Conservation (phyloP, 257 asterid genomes). For the Parsonsia alboflavescens region DNA sequence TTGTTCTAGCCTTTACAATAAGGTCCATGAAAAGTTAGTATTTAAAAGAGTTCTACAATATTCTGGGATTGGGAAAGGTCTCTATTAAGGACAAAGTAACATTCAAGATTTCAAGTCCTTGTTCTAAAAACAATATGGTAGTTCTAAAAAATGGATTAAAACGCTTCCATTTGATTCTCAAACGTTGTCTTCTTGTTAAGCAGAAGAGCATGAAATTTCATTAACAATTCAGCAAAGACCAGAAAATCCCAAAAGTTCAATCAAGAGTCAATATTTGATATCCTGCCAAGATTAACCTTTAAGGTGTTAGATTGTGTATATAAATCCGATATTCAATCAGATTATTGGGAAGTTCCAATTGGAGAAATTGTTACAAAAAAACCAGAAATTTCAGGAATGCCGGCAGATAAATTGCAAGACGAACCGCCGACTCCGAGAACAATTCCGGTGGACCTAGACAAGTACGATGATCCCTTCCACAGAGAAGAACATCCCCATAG, state of each 20-base stretch:
- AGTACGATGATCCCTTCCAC: conserved; percentile 18
- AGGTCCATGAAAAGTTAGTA: too few species aligned
- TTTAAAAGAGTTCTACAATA: too few species aligned
- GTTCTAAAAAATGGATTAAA: not conserved
- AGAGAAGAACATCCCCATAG: conserved; percentile 20
- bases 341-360: not conserved
- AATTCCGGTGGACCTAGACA: conserved; percentile 8
- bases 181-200: not conserved
- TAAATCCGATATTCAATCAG: not conserved
- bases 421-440: conserved; percentile 29
- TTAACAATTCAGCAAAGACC: too few species aligned
- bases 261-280: conserved; percentile 1
- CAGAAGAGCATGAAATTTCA: too few species aligned
- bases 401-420: conserved; percentile 20
- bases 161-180: not conserved
- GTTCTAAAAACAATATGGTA: not conserved
- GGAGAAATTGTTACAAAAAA: not conserved
- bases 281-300: not conserved
- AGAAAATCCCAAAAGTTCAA: not conserved
- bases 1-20: too few species aligned
- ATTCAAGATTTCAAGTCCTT: too few species aligned
- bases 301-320: not conserved
- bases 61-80: too few species aligned
- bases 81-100: not conserved
- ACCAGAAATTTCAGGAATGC: conserved; percentile 3